Conservation (phyloP, 768 basidiomycete genomes). For the Tricholoma sp. region DNA sequence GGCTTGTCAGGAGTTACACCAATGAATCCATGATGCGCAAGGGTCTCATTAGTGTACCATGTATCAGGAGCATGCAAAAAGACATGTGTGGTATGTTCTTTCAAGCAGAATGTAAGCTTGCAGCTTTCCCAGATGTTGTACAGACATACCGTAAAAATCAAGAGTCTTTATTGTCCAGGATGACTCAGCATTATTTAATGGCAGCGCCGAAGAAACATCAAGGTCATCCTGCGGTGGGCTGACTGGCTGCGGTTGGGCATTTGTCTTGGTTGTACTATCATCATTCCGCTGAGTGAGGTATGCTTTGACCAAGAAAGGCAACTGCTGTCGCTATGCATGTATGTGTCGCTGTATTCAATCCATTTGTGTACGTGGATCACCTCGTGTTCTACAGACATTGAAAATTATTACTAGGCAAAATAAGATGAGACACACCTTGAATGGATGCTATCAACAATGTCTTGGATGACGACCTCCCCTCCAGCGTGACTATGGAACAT, state of each 20-base stretch:
- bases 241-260: background rate
- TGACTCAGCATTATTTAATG: background rate
- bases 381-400: background rate
- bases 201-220: background rate
- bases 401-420: background rate
- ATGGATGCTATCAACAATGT: background rate
- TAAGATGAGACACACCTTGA: background rate
- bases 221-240: background rate
- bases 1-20: background rate
- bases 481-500: too few relatives aligned
- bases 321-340: background rate
- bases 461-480: background rate
- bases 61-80: background rate
- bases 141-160: background rate
- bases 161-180: background rate
- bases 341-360: background rate
- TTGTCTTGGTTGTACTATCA: background rate
- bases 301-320: background rate
- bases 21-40: too few relatives aligned
- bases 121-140: background rate
- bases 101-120: background rate
- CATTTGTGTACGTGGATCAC: background rate
- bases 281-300: background rate
- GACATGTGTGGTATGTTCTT: background rate
- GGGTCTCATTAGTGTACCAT: too few relatives aligned